Base-by-base conservation (phyloP, 257 asterid genomes). In the Solanum sejunctum region DNA sequence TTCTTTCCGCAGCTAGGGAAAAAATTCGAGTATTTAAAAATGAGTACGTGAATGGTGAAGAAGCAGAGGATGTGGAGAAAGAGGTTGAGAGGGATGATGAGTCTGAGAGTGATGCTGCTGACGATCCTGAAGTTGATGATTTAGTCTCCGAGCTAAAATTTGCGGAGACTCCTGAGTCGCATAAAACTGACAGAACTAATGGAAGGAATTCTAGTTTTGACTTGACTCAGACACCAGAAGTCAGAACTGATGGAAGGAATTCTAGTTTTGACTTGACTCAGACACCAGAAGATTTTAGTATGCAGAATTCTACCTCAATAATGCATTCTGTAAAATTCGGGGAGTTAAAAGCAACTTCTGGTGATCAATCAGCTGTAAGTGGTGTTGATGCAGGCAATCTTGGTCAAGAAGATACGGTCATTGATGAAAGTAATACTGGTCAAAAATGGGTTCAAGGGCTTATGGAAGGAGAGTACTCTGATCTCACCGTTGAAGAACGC, bases 381-480 rank as follows among this genome's bases (percentile, higher is more conserved):
- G 86, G 69, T 66, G 52, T 84, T 16, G 86, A 70, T 73, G 58
- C 54, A 83, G 69, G 84, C 84, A 71, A 58, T 85, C 49, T 49
- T 73, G 86, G 85, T 86, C 87, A 88, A 82, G 91, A 91, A 84
- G 89, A 89, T 77, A 28, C 82, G 64, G 87, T 89, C 49, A 87
- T 86, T 79, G 98, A 96, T 83, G 94, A 90, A 81, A 86, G 89
- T 79, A 84, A 84, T 73, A 82, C 82, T 78, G 93, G 95, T 85
- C 98, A 94, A 86, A 72, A 90, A 39, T 96, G 99, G 98, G 96
- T 96, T 86, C 92, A 84, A 85, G 99, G 98, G 52, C 98, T 96
- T 83, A 91, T 89, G n/a, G 94, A 93, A 91, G 94, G 96, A 36
- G 98, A 96, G 61, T 96, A 93, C 87, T 89, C 91, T 75, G 93